Percentiles rank a stretch among this genome's conserved stretches.
phyloP scores from a whole-genome alignment of 1,284 basidiomycete genomes.

The Heterobasidion irregulare region DNA sequence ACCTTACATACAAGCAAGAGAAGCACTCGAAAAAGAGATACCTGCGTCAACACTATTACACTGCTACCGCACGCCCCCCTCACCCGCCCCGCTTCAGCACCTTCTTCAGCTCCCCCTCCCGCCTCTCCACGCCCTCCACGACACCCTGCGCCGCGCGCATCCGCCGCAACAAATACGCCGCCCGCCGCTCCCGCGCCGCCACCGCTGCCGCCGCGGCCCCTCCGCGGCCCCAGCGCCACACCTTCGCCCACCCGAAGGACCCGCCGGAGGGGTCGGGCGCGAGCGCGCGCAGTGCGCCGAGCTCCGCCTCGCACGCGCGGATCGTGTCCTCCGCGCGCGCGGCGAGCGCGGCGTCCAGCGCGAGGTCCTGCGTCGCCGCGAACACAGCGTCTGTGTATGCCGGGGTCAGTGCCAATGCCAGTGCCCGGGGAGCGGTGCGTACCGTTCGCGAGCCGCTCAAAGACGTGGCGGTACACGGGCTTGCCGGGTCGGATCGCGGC shows the following conservation, averaged over 20 bases:
- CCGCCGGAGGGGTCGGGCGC: slow-evolving; percentile 3
- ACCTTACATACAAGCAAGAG: too few species aligned
- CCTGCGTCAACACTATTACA: not conserved
- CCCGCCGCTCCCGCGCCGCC: slow-evolving; percentile 49
- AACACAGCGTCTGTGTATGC: slow-evolving; percentile 62
- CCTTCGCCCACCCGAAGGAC: slow-evolving; percentile 24
- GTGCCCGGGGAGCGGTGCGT: slow-evolving; percentile 14
- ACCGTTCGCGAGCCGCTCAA: slow-evolving; percentile 75
- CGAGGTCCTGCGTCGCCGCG: slow-evolving; percentile 75
- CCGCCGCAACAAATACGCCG: slow-evolving; percentile 66
- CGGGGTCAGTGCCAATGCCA: not conserved
- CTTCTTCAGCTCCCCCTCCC: slow-evolving; percentile 64
- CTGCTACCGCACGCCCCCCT: not conserved
- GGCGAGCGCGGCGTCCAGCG: slow-evolving; percentile 71
- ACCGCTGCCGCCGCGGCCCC: slow-evolving; percentile 17
- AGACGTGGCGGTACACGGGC: slow-evolving; percentile 84
- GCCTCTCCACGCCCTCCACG: slow-evolving; percentile 60
- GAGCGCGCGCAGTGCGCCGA: slow-evolving; percentile 60
- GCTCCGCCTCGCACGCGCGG: slow-evolving; percentile 69
- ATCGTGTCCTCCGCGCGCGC: slow-evolving; percentile 59
- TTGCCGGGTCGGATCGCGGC: slow-evolving; percentile 82
- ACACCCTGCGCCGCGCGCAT: slow-evolving; percentile 63
- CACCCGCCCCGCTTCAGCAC: slow-evolving; percentile 16
- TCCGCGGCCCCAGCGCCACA: slow-evolving; percentile 32
- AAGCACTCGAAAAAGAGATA: too few species aligned